Evolutionary conservation across 2,329 filamentous ascomycete species (phyloP).

Genomic region (Fusarium foetens): DNA sequence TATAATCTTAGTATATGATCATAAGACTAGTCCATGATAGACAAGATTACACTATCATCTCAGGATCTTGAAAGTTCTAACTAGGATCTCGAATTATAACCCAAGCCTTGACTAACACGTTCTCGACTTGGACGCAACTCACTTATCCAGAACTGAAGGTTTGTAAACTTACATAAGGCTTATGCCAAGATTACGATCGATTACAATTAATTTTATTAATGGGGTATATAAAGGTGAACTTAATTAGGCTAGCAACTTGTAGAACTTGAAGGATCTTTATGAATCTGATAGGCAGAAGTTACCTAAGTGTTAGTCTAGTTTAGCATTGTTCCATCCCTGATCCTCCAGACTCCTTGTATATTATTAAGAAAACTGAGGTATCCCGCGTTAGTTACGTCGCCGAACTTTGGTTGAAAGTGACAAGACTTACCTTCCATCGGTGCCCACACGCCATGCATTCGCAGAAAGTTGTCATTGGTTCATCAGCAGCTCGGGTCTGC

Average conservation of each 20-base stretch:
- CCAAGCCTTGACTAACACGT: not conserved
- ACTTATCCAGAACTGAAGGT: not conserved
- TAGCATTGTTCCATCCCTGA: not conserved
- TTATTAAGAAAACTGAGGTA: constrained; percentile 39
- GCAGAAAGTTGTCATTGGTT: constrained; percentile 85
- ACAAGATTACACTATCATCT: not conserved
- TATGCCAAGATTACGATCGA: not conserved
- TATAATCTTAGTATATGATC: not conserved
- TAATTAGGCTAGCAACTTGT: not conserved
- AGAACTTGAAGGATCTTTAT: not conserved
- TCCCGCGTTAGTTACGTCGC: not conserved
- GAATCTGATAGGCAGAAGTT: not conserved
- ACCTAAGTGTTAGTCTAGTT: not conserved
- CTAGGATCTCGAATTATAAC: not conserved
- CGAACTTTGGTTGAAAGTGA: constrained; percentile 12
- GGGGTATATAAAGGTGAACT: constrained; percentile 1
- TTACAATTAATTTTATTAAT: not conserved
- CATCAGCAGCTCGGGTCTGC: constrained; percentile 94
- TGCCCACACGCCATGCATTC: constrained; percentile 76
- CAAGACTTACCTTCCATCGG: constrained; percentile 72
- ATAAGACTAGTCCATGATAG: no score
- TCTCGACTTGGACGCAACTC: not conserved
- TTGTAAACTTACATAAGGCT: not conserved
- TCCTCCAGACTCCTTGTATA: not conserved
- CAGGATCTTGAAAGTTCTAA: not conserved